phyloP scores from a whole-genome alignment of 2,329 filamentous ascomycete species.

The Tricladium varicosporioides region DNA sequence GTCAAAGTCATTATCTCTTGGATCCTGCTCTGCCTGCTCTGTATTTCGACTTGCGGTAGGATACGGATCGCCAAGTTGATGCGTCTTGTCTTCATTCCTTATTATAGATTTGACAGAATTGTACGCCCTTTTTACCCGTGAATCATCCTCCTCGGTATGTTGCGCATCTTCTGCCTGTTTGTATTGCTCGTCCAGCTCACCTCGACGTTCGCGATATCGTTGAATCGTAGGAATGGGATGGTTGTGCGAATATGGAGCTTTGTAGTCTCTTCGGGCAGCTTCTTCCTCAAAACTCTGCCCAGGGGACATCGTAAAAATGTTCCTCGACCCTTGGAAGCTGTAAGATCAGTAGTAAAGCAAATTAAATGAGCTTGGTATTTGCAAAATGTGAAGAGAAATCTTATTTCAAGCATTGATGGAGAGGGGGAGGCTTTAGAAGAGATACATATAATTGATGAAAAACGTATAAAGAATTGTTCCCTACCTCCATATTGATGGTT shows the following conservation, averaged over 20 bases:
- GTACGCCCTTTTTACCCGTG: slow-evolving; percentile 22
- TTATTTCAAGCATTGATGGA: neutral
- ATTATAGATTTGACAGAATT: slow-evolving; percentile 22
- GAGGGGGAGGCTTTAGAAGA: neutral
- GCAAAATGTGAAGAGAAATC: neutral
- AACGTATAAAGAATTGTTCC: neutral
- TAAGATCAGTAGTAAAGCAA: neutral
- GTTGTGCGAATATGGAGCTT: slow-evolving; percentile 25
- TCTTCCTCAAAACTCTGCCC: slow-evolving; percentile 24
- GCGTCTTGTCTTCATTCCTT: slow-evolving; percentile 25
- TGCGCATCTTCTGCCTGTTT: slow-evolving; percentile 24
- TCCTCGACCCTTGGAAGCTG: neutral
- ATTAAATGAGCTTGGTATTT: neutral
- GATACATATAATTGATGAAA: neutral
- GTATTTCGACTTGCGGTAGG: slow-evolving; percentile 25
- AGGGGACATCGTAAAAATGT: slow-evolving; percentile 6
- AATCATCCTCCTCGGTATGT: slow-evolving; percentile 26
- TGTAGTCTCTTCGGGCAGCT: slow-evolving; percentile 24
- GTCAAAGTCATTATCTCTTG: slow-evolving; percentile 17
- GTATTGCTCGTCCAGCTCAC: slow-evolving; percentile 21
- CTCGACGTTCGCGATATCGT: slow-evolving; percentile 25
- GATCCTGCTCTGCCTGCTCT: slow-evolving; percentile 8
- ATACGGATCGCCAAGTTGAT: slow-evolving; percentile 22
- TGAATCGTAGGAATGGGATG: slow-evolving; percentile 29
- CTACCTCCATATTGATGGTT: neutral